These are phyloP conservation scores for Claviceps cyperi DNA, from an alignment of 2,329 filamentous ascomycete genomes.

Conservation along the genomic window DNA sequence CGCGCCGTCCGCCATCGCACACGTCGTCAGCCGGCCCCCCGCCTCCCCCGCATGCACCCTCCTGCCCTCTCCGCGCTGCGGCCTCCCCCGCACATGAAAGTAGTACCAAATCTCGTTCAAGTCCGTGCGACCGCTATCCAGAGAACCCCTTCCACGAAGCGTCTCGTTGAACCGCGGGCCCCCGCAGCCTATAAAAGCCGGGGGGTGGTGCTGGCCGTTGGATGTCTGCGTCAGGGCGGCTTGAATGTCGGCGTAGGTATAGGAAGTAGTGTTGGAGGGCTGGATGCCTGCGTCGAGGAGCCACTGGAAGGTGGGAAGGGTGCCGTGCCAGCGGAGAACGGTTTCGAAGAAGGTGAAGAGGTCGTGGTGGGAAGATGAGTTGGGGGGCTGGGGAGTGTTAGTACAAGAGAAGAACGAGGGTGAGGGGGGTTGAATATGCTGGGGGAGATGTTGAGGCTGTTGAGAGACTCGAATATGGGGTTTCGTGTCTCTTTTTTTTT, in stretches of 20 bases:
- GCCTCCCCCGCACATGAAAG: conserved; percentile 41
- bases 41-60: conserved; percentile 29
- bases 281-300: conserved; percentile 37
- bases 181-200: conserved; percentile 47
- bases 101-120: conserved; percentile 55
- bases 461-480: no score
- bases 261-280: conserved; percentile 43
- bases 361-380: conserved; percentile 40
- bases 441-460: no score
- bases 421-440: conserved; percentile 25
- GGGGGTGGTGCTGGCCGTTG: conserved; percentile 25
- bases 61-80: conserved; percentile 35
- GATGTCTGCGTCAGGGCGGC: conserved; percentile 32
- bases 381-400: conserved; percentile 25
- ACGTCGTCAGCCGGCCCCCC: conserved; percentile 36
- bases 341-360: conserved; percentile 51
- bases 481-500: neutral
- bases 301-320: conserved; percentile 46
- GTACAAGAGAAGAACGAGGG: no score
- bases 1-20: conserved; percentile 37
- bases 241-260: conserved; percentile 39
- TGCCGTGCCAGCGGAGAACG: conserved; percentile 39
- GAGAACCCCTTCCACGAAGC: conserved; percentile 35
- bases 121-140: conserved; percentile 41
- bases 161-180: conserved; percentile 48